Evolutionary conservation across 2,329 filamentous ascomycete genomes (phyloP).

Genomic region (Fusarium bactridioides): DNA sequence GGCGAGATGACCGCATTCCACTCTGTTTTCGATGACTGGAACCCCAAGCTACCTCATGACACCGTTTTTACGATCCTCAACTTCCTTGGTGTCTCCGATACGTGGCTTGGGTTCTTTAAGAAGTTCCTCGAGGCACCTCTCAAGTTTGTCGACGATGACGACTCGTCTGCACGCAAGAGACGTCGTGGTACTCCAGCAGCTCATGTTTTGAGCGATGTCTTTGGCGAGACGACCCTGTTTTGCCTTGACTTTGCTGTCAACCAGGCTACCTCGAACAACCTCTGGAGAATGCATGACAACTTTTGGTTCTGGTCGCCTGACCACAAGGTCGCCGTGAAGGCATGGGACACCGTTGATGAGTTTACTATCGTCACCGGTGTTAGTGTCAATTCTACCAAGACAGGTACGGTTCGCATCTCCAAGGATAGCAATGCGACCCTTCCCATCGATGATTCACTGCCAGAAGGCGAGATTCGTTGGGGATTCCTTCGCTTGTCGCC

Average conservation of each 20-base stretch:
- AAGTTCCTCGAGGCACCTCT: constrained; percentile 67
- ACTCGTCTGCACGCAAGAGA: constrained; percentile 52
- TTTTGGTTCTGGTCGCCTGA: constrained; percentile 71
- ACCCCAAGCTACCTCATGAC: constrained; percentile 59
- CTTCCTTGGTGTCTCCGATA: constrained; percentile 65
- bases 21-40: constrained; percentile 56
- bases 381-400: constrained; percentile 61
- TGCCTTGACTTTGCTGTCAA: constrained; percentile 72
- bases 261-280: constrained; percentile 56
- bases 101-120: constrained; percentile 66
- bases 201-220: constrained; percentile 65
- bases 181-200: constrained; percentile 65
- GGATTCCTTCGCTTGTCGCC: constrained; percentile 65
- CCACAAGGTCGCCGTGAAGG: constrained; percentile 59
- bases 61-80: constrained; percentile 65
- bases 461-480: constrained; percentile 59
- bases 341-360: constrained; percentile 65
- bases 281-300: constrained; percentile 71
- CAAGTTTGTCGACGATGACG: constrained; percentile 63
- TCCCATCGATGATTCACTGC: constrained; percentile 48
- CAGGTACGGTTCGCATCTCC: constrained; percentile 56
- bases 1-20: constrained; percentile 56
- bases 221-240: constrained; percentile 69
- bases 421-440: constrained; percentile 21
- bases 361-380: constrained; percentile 66